Evolutionary conservation across 805 yeast species (phyloP).

Genomic region (Candida gorgasii): DNA sequence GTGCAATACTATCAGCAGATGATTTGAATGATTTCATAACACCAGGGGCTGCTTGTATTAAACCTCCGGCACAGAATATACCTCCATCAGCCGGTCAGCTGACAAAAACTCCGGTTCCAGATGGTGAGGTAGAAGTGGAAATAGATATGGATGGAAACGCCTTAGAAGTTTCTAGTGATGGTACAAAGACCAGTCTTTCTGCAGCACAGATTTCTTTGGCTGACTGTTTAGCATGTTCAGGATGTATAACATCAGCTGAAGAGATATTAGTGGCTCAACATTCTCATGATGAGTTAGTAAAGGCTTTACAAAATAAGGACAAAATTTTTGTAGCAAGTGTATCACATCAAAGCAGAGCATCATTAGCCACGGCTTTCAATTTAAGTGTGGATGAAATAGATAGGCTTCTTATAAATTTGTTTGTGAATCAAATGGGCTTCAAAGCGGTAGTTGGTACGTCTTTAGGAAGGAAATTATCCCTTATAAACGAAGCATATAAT

Average conservation of each 20-base stretch:
- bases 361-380: slow-evolving; percentile 69
- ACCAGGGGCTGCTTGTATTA: slow-evolving; percentile 93
- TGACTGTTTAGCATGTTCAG: slow-evolving; percentile 95
- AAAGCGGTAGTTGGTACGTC: slow-evolving; percentile 80
- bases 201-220: slow-evolving; percentile 87
- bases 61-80: slow-evolving; percentile 47
- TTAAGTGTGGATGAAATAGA: slow-evolving; percentile 60
- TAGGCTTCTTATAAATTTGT: slow-evolving; percentile 55
- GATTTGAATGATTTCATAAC: slow-evolving; percentile 92
- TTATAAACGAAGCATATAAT: slow-evolving; percentile 42
- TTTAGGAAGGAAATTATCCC: slow-evolving; percentile 70
- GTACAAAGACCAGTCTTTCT: slow-evolving; percentile 50
- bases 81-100: slow-evolving; percentile 20
- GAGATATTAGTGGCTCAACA: slow-evolving; percentile 90
- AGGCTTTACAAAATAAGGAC: slow-evolving; percentile 43
- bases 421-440: slow-evolving; percentile 65
- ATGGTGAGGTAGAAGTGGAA: slow-evolving; percentile 54
- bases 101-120: slow-evolving; percentile 18
- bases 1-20: slow-evolving; percentile 83
- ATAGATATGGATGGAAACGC: slow-evolving; percentile 60
- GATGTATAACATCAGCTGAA: slow-evolving; percentile 97
- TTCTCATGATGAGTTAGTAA: slow-evolving; percentile 75
- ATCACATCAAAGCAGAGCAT: slow-evolving; percentile 83
- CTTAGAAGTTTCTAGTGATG: slow-evolving; percentile 66
- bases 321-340: slow-evolving; percentile 70